phyloP scores from a whole-genome alignment of 768 basidiomycete genomes.

The Agrocybe pediades region DNA sequence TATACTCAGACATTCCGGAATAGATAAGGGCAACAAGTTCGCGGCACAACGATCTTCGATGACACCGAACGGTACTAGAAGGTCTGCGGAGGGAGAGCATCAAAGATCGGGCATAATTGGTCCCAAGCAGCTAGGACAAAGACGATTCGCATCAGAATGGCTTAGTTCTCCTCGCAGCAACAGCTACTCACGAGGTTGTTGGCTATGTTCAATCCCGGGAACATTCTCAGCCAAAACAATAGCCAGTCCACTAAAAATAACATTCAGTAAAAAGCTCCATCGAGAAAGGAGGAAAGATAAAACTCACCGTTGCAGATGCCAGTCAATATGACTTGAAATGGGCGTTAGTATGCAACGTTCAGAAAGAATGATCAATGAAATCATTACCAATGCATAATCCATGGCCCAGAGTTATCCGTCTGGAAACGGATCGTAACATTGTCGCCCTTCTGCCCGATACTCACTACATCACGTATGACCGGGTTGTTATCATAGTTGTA shows the following conservation, averaged over 20 bases:
- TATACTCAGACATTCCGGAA: neutral
- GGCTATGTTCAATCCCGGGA: neutral
- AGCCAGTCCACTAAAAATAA: neutral
- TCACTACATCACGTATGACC: slow-evolving; percentile 40
- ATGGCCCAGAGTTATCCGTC: slow-evolving; percentile 68
- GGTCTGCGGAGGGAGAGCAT: neutral
- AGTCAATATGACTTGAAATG: neutral
- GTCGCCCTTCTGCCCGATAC: slow-evolving; percentile 29
- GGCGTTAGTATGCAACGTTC: neutral
- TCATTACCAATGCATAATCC: slow-evolving; percentile 29
- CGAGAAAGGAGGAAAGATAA: neutral
- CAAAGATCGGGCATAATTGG: neutral
- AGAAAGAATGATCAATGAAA: neutral
- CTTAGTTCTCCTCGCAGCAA: neutral
- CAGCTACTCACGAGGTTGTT: neutral
- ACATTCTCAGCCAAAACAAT: neutral
- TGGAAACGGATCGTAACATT: slow-evolving; percentile 56
- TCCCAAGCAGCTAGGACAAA: neutral
- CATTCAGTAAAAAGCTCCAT: neutral
- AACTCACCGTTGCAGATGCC: neutral
- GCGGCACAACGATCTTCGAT: no score
- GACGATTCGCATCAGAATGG: neutral
- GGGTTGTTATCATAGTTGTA: slow-evolving; percentile 51
- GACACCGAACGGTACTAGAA: no score
- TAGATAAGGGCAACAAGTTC: no score